These are phyloP conservation scores for Trichosporon ovoides DNA, from an alignment of 1,284 basidiomycete genomes.

Conservation along the genomic window DNA sequence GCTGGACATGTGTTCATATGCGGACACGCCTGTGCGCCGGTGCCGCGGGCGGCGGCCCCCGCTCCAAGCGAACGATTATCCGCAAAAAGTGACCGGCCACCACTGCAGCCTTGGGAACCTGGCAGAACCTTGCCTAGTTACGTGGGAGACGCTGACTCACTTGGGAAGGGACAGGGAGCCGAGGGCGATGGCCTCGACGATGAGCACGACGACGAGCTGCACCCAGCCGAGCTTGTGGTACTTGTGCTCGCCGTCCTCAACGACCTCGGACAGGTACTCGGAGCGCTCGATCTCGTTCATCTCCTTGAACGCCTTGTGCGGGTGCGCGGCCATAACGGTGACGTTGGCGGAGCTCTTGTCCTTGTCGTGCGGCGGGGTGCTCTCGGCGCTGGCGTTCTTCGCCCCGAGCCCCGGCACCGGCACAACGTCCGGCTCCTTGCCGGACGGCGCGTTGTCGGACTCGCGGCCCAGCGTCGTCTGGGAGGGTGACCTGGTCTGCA, in stretches of 20 bases:
- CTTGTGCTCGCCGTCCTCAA: constrained; percentile 15
- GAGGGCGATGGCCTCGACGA: constrained; percentile 17
- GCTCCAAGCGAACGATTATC: neutral
- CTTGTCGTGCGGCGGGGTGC: neutral
- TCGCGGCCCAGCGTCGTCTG: neutral
- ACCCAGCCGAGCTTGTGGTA: constrained; percentile 20
- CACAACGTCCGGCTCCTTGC: neutral
- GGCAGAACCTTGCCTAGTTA: neutral
- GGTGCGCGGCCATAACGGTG: neutral
- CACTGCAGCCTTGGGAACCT: too few relatives aligned
- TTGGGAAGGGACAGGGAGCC: constrained; percentile 16
- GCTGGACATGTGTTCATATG: neutral
- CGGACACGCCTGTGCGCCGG: neutral
- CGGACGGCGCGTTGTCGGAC: neutral
- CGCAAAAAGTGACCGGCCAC: neutral
- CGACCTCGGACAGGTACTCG: constrained; percentile 11
- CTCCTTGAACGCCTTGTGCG: neutral
- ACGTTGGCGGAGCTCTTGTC: neutral
- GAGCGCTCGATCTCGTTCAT: constrained; percentile 17
- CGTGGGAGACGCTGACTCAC: constrained; percentile 12
- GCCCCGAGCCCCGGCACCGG: neutral
- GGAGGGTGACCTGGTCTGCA: neutral
- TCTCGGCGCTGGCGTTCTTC: neutral
- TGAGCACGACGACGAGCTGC: constrained; percentile 18
- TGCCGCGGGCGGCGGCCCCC: neutral